Evolutionary conservation across 1,284 basidiomycete species (phyloP).

Genomic region (Violaceomyces palustris): DNA sequence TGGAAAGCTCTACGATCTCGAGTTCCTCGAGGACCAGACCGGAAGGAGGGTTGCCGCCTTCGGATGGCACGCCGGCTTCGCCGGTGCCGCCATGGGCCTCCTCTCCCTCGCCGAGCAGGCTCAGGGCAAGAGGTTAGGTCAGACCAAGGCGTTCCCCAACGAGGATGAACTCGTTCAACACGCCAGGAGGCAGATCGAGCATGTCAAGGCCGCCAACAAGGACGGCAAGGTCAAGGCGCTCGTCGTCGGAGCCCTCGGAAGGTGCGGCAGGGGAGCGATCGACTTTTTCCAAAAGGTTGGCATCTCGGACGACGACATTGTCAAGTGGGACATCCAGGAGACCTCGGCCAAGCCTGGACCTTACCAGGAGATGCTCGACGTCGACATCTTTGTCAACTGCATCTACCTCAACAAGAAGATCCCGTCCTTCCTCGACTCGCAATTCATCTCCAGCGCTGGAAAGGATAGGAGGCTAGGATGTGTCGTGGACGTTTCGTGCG

Average conservation of each 20-base stretch:
- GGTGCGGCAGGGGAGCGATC: conserved; percentile 94
- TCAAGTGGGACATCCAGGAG: conserved; percentile 97
- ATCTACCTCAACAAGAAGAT: conserved; percentile 91
- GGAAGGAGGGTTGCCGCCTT: conserved; percentile 96
- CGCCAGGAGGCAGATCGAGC: conserved; percentile 61
- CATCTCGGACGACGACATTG: conserved; percentile 69
- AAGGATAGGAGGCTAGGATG: conserved; percentile 67
- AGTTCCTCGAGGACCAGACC: conserved; percentile 82
- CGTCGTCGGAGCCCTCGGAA: conserved; percentile 90
- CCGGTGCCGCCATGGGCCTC: conserved; percentile 88
- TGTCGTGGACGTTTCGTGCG: conserved; percentile 97
- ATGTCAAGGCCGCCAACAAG: conserved; percentile 59
- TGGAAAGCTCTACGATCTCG: conserved; percentile 90
- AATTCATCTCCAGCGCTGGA: conserved; percentile 72
- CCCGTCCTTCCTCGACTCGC: conserved; percentile 76
- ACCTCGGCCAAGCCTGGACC: conserved; percentile 89
- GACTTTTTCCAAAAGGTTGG: conserved; percentile 92
- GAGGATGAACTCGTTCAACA: conserved; percentile 47
- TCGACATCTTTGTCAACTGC: conserved; percentile 99
- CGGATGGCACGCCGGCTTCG: conserved; percentile 96
- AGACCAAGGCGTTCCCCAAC: conserved; percentile 72
- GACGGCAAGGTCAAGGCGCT: conserved; percentile 70
- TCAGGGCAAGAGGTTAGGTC: conserved; percentile 56
- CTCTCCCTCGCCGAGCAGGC: conserved; percentile 66
- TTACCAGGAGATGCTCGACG: conserved; percentile 90